These are phyloP conservation scores for Linanthus parryae DNA, from an alignment of 148 eudicot species.

Conservation along the genomic window DNA sequence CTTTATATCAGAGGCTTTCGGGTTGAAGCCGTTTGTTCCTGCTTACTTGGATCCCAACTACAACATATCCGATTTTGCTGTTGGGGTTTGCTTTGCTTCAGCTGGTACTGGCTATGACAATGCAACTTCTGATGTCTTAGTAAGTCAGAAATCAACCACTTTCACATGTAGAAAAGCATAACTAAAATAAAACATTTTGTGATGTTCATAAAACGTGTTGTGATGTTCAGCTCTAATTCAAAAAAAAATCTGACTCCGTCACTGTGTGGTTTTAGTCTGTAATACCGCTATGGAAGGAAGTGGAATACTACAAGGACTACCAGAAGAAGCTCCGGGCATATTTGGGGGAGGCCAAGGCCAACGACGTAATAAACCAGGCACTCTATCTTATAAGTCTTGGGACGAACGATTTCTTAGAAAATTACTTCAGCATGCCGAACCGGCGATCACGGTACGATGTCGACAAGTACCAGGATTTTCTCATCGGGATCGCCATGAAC, in stretches of 20 bases:
- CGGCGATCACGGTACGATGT: constrained; percentile 11
- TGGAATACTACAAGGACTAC: constrained; percentile 36
- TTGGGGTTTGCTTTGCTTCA: constrained; percentile 40
- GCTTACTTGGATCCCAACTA: constrained; percentile 39
- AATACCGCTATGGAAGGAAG: constrained; percentile 29
- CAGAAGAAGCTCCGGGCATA: constrained; percentile 25
- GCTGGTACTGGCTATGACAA: constrained; percentile 40
- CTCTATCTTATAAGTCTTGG: constrained; percentile 32
- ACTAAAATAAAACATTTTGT: no score
- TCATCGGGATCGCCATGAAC: constrained; percentile 10
- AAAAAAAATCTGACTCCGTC: no score
- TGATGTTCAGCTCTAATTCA: no score
- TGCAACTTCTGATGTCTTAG: constrained; percentile 39
- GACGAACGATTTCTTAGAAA: constrained; percentile 42
- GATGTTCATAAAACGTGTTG: no score
- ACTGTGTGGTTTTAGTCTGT: no score
- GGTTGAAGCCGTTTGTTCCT: constrained; percentile 28
- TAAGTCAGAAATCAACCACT: no score
- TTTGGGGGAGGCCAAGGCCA: constrained; percentile 27
- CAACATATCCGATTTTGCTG: constrained; percentile 29
- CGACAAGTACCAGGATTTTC: constrained; percentile 19
- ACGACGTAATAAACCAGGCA: constrained; percentile 15
- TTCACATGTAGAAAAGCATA: no score
- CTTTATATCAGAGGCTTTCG: constrained; percentile 37
- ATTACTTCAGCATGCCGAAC: constrained; percentile 25